phyloP scores from a whole-genome alignment of 108 stramenopile genomes.

The Skeletonema tropicum region DNA sequence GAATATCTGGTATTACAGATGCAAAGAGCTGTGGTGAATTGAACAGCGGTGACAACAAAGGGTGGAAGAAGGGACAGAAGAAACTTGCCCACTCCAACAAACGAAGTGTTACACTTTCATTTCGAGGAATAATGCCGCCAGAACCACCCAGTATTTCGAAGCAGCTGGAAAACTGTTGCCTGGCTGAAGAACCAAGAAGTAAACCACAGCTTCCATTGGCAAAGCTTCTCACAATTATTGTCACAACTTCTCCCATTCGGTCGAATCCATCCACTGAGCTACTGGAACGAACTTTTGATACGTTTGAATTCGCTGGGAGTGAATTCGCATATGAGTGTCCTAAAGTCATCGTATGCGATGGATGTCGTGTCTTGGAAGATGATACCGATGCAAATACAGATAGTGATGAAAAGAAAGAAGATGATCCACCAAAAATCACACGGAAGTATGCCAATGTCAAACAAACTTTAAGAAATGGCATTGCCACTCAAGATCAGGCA shows the following conservation, averaged over 20 bases:
- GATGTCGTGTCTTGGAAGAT: slow-evolving; percentile 55
- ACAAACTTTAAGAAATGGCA: slow-evolving; percentile 81
- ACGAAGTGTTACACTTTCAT: slow-evolving; percentile 34
- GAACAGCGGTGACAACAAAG: neutral
- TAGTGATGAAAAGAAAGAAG: slow-evolving; percentile 21
- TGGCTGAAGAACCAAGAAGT: neutral
- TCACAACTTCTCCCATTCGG: slow-evolving; percentile 85
- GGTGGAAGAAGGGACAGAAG: slow-evolving; percentile 19
- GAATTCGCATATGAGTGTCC: slow-evolving; percentile 79
- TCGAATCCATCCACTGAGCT: slow-evolving; percentile 85
- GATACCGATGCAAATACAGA: slow-evolving; percentile 28
- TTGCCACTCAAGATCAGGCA: slow-evolving; percentile 67
- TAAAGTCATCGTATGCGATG: slow-evolving; percentile 85
- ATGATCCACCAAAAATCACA: slow-evolving; percentile 40
- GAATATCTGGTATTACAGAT: slow-evolving; percentile 39
- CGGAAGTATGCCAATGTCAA: slow-evolving; percentile 72
- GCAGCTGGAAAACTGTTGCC: neutral
- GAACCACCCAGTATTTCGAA: neutral
- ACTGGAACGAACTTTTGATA: slow-evolving; percentile 71
- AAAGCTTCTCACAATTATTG: slow-evolving; percentile 77
- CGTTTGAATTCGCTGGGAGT: slow-evolving; percentile 67
- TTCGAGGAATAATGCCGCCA: slow-evolving; percentile 31
- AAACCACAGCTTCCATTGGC: slow-evolving; percentile 37
- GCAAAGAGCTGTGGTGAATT: neutral
- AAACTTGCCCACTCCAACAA: slow-evolving; percentile 29